phyloP scores from a whole-genome alignment of 257 asterid genomes.

The Rauvolfia tetraphylla region DNA sequence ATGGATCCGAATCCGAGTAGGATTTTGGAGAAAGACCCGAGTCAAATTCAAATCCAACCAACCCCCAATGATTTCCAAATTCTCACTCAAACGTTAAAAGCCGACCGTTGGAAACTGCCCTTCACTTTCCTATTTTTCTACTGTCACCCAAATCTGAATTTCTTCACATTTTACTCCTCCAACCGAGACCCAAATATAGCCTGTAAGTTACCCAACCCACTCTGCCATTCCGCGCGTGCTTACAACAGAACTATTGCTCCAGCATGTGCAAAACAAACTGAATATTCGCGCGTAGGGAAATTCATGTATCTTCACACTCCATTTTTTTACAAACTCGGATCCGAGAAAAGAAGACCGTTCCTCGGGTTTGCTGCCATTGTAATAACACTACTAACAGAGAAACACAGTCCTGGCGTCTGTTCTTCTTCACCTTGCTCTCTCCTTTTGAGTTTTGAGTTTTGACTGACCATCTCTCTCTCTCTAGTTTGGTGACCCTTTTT shows the following conservation, averaged over 20 bases:
- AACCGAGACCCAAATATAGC: neutral
- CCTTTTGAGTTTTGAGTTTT: neutral
- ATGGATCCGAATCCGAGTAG: neutral
- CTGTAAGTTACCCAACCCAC: neutral
- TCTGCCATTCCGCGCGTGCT: conserved; percentile 7
- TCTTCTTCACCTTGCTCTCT: conserved; percentile 1
- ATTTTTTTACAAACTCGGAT: conserved; percentile 26
- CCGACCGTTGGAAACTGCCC: conserved; percentile 49
- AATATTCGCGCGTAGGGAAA: neutral
- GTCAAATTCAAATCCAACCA: neutral
- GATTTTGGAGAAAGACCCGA: neutral
- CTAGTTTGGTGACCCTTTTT: neutral
- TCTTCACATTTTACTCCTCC: conserved; percentile 12
- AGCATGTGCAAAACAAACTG: neutral
- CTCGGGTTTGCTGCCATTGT: conserved; percentile 37
- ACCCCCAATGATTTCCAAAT: neutral
- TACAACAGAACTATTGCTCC: too few relatives aligned
- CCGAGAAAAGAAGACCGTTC: conserved; percentile 70
- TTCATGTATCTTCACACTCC: neutral
- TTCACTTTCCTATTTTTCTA: conserved; percentile 24
- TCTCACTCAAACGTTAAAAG: conserved; percentile 14
- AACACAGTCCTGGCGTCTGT: neutral
- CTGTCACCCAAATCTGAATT: conserved; percentile 1
- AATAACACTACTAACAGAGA: neutral
- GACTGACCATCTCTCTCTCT: conserved; percentile 1